Evolutionary conservation across 768 basidiomycete species (phyloP), one percentile per base, ranked within the genome.

Genomic region (Tephrocybe sp.): DNA sequence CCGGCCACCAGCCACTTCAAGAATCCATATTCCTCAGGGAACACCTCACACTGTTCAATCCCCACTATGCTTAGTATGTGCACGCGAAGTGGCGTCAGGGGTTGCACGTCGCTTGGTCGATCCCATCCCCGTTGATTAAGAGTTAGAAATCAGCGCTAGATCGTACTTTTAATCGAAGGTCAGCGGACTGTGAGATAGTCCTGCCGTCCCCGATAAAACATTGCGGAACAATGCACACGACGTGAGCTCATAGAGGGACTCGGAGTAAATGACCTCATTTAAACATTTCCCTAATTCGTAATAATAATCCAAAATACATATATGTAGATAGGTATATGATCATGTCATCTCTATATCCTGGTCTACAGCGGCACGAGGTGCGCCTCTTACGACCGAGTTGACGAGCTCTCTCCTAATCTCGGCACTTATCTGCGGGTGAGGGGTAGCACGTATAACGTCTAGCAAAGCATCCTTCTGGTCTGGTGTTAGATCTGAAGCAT

Each of bases 391-490:
- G 9, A 94, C 91, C 3, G 89, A 90, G 61, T 84, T 91, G 42
- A 94, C 78, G 24, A 99, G 71, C 64, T 98, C 97, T 55, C 97
- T 71, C 61, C 97, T 79, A 47, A 98, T 86, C 70, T 99, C 97
- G 0, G 85, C 75, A 38, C 90, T 79, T 60, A 98, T 97, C 64
- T 92, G 87, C 6, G 86, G 76, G 64, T 99, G 97, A 7, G 86
- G 83, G 31, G 91, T 86, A 5, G 81, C 86, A 21, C 93, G 83
- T 40, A 95, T 78, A 35, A 98, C 93, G 58, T 98, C 96, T 46
- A 98, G 70, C n/a, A 99, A 72, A 0, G 96, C 93, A 64, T 98
- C 93, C 66, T 98, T 98, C 61, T 99, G 97, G 64, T 99, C 96
- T 2, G 91, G 90, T 0, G 96, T 96, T 59, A 99, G 66, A 69